Conservation (phyloP, 139 green algal genomes). For the Raphidocelis subcapitata region DNA sequence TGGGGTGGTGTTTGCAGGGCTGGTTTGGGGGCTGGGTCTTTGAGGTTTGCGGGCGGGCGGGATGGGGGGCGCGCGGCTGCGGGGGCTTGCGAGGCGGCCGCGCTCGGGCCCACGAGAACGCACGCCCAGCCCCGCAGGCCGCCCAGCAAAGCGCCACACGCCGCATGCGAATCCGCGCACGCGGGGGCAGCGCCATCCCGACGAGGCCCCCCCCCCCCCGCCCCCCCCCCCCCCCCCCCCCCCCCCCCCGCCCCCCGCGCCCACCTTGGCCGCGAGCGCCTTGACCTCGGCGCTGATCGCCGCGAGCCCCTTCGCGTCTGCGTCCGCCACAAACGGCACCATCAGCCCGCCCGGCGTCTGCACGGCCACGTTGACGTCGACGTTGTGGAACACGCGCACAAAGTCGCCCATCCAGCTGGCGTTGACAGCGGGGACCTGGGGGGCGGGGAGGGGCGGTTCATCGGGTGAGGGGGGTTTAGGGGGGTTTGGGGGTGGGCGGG, state of each 20-base stretch:
- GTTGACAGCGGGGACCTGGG: conserved; percentile 62
- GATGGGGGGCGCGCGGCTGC: too few relatives aligned
- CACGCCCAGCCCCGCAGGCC: too few relatives aligned
- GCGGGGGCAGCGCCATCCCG: too few relatives aligned
- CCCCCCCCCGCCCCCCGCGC: too few relatives aligned
- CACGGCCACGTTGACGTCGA: conserved; percentile 83
- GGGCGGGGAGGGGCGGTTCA: not conserved
- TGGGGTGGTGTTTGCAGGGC: not conserved
- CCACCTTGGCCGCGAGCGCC: conserved; percentile 69
- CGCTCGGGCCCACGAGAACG: too few relatives aligned
- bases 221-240: too few relatives aligned
- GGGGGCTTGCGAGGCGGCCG: too few relatives aligned
- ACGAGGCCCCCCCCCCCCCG: too few relatives aligned
- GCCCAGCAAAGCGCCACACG: too few relatives aligned
- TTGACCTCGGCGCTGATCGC: conserved; percentile 75
- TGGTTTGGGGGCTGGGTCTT: too few relatives aligned
- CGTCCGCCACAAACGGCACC: conserved; percentile 84
- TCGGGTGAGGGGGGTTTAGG: not conserved
- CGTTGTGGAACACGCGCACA: conserved; percentile 83
- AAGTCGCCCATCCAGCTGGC: conserved; percentile 83
- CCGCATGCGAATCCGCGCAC: too few relatives aligned
- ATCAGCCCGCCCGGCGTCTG: conserved; percentile 73
- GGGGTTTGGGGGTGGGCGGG: conserved; percentile 6
- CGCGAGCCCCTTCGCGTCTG: conserved; percentile 68
- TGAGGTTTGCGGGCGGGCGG: too few relatives aligned